A percentile compares a stretch with the other conserved stretches of the same genome.
Conservation (phyloP, 192 early-diverging fungal genomes). For the Dissophora globulifera region DNA sequence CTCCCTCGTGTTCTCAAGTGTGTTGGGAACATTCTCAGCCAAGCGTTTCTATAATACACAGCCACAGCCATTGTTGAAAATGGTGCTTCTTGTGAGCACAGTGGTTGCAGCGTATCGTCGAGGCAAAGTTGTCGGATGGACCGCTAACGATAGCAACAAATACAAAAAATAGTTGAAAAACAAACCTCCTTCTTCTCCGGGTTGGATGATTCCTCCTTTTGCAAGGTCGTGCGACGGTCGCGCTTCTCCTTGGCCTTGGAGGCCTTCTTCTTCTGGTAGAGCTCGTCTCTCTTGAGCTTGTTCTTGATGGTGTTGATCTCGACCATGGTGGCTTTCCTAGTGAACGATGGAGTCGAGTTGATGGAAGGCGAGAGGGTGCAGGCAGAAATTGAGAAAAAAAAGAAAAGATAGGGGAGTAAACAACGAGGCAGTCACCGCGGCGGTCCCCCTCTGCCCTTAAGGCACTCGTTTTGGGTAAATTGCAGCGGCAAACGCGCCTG, state of each 20-base stretch:
- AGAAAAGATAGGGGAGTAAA: conserved; percentile 11
- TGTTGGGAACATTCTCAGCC: conserved; percentile 89
- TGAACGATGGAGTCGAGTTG: not conserved
- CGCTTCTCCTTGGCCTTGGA: conserved; percentile 84
- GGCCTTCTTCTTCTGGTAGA: conserved; percentile 76
- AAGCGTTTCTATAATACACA: conserved; percentile 72
- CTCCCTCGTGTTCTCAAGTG: conserved; percentile 93
- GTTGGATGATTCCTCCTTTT: conserved; percentile 84
- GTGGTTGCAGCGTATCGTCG: no score
- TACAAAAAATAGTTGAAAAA: no score
- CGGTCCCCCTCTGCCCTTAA: not conserved
- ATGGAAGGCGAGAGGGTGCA: not conserved
- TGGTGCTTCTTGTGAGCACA: no score
- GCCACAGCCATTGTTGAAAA: no score
- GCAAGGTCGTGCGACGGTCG: conserved; percentile 71
- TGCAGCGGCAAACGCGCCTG: not conserved
- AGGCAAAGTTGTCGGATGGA: no score
- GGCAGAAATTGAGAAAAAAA: conserved; percentile 11
- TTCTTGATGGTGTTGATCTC: conserved; percentile 77
- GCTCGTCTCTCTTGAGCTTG: conserved; percentile 86
- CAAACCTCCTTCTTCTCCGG: conserved; percentile 83
- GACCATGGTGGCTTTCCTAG: conserved; percentile 24
- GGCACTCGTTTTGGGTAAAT: not conserved
- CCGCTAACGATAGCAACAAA: no score
- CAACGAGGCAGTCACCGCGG: not conserved